Evolutionary conservation across 2,329 filamentous ascomycete species (phyloP).

Genomic region (Fusarium caatingaense): DNA sequence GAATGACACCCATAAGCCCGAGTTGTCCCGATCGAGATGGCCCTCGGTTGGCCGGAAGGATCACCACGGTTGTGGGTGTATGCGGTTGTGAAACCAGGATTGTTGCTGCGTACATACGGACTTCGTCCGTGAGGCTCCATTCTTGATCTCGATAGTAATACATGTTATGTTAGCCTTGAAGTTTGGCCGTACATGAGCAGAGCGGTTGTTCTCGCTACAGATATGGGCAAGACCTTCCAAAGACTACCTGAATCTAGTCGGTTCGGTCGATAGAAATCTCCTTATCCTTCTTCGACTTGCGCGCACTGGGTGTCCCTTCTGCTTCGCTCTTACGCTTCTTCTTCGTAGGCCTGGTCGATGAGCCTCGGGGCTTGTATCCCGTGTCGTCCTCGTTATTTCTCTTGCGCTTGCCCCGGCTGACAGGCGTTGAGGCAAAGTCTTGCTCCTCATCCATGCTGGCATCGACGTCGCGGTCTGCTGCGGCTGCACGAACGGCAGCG

Average conservation of each 20-base stretch:
- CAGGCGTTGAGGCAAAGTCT: constrained; percentile 50
- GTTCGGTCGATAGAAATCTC: constrained; percentile 41
- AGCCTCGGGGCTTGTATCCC: constrained; percentile 69
- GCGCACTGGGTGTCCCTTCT: constrained; percentile 51
- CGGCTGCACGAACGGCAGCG: constrained; percentile 39
- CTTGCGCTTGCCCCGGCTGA: constrained; percentile 61
- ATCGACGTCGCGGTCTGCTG: constrained; percentile 48
- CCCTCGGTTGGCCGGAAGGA: constrained; percentile 43
- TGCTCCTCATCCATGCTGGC: constrained; percentile 56
- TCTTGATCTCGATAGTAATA: constrained; percentile 30
- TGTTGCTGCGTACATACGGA: constrained; percentile 27
- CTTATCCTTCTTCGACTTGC: constrained; percentile 53
- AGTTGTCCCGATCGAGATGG: constrained; percentile 37
- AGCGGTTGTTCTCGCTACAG: constrained; percentile 16
- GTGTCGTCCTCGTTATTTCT: constrained; percentile 67
- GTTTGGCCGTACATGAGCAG: not conserved
- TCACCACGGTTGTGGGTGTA: constrained; percentile 32
- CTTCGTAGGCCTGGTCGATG: constrained; percentile 64
- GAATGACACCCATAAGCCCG: constrained; percentile 34
- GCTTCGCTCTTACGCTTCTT: constrained; percentile 69
- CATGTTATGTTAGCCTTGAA: constrained; percentile 6
- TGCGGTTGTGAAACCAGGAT: constrained; percentile 12
- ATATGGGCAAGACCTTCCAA: not conserved
- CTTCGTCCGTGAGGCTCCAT: constrained; percentile 17
- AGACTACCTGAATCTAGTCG: constrained; percentile 44